Percentiles rank a stretch among this genome's conserved stretches.
Conservation (phyloP, 306 rosid genomes). For the Prunus fruticosa region DNA sequence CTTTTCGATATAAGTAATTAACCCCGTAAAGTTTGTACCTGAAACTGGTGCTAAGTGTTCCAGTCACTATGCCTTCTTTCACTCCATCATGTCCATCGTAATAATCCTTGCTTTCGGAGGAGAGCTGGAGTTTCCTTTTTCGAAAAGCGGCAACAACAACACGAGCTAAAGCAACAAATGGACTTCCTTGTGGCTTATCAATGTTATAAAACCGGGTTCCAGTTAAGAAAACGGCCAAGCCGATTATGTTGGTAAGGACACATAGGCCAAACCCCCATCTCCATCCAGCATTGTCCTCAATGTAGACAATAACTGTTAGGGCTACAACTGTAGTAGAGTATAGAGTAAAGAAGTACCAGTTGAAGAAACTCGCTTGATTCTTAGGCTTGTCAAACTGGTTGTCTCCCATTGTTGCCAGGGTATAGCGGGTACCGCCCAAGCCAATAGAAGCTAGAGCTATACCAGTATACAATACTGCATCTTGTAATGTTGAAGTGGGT, state of each 20-base stretch:
- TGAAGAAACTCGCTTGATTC: slow-evolving; percentile 34
- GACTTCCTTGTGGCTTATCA: slow-evolving; percentile 33
- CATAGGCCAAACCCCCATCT: slow-evolving; percentile 42
- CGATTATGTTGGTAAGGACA: slow-evolving; percentile 14
- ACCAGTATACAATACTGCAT: slow-evolving; percentile 28
- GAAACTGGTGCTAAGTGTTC: slow-evolving; percentile 30
- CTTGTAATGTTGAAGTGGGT: slow-evolving; percentile 25
- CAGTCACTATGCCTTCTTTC: not conserved
- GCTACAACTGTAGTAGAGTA: slow-evolving; percentile 8
- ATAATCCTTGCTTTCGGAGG: slow-evolving; percentile 27
- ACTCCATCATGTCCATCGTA: slow-evolving; percentile 2
- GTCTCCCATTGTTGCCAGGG: slow-evolving; percentile 48
- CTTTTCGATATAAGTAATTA: no score
- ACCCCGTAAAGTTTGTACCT: slow-evolving; percentile 27
- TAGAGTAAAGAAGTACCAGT: slow-evolving; percentile 39
- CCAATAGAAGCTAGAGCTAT: slow-evolving; percentile 31
- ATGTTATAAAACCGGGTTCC: slow-evolving; percentile 35
- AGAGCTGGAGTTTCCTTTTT: slow-evolving; percentile 29
- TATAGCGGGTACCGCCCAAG: slow-evolving; percentile 46
- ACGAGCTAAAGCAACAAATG: slow-evolving; percentile 25
- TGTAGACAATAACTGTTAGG: slow-evolving; percentile 32
- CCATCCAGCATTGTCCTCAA: slow-evolving; percentile 41
- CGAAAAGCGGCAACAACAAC: slow-evolving; percentile 34
- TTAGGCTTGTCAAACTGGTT: slow-evolving; percentile 38
- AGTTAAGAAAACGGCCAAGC: slow-evolving; percentile 16